Conservation (phyloP, 1,139 yeast genomes). For the Hansenula sp. region DNA sequence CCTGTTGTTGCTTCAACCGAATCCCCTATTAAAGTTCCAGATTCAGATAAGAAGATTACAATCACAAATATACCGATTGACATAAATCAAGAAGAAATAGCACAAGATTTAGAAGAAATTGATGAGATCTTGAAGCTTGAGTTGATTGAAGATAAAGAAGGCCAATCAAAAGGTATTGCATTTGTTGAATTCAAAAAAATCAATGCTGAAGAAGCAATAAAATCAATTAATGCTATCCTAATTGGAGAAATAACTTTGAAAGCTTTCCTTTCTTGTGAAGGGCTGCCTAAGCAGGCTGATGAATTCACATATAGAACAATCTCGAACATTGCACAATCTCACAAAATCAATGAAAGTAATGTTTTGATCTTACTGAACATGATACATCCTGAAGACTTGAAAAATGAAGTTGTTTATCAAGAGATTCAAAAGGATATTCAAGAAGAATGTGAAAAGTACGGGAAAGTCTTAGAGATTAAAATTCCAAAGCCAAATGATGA, state of each 20-base stretch:
- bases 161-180: conserved; percentile 39
- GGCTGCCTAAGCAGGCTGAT: conserved; percentile 15
- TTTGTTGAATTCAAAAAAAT: conserved; percentile 34
- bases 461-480: conserved; percentile 48
- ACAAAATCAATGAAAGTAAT: conserved; percentile 18
- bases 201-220: conserved; percentile 13
- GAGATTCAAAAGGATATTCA: conserved; percentile 51
- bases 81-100: conserved; percentile 32
- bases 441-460: conserved; percentile 49
- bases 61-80: conserved; percentile 38
- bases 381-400: conserved; percentile 60
- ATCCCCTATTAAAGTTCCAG: conserved; percentile 19
- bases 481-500: conserved; percentile 67
- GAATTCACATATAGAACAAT: conserved; percentile 28
- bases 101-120: conserved; percentile 31
- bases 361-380: conserved; percentile 67
- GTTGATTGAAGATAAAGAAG: conserved; percentile 31
- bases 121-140: conserved; percentile 21
- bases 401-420: conserved; percentile 44
- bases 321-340: conserved; percentile 19
- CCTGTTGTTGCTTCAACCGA: conserved; percentile 13
- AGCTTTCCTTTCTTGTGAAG: conserved; percentile 18
- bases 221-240: conserved; percentile 27
- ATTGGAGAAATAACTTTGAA: conserved; percentile 23
- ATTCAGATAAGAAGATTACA: conserved; percentile 31